These are phyloP conservation scores for Thozetella sp. DNA, from an alignment of 495 filamentous ascomycete species.

Conservation along the genomic window DNA sequence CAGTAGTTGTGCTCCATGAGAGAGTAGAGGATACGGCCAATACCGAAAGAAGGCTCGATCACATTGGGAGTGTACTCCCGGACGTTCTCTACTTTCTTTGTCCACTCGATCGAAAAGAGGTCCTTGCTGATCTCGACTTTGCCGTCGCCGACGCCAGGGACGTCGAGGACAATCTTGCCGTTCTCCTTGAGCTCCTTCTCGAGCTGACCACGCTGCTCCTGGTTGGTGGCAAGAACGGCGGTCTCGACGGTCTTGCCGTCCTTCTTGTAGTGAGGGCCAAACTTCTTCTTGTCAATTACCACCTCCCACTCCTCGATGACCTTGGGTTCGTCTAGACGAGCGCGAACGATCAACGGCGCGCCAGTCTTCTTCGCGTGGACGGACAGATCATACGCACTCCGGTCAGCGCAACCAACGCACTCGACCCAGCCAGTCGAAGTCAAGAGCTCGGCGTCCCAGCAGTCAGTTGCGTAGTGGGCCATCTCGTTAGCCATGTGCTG, in stretches of 20 bases:
- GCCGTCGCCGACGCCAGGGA: conserved; percentile 49
- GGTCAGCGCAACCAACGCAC: conserved; percentile 83
- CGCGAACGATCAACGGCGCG: conserved; percentile 69
- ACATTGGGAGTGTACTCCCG: conserved; percentile 83
- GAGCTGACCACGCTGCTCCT: conserved; percentile 72
- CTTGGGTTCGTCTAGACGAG: conserved; percentile 61
- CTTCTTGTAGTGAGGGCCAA: conserved; percentile 80
- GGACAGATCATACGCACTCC: conserved; percentile 77
- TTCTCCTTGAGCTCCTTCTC: conserved; percentile 62
- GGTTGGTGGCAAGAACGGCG: conserved; percentile 65
- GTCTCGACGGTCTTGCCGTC: conserved; percentile 74
- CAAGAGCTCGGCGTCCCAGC: conserved; percentile 81
- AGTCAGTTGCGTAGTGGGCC: conserved; percentile 83
- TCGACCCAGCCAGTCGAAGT: conserved; percentile 86
- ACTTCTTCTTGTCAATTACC: conserved; percentile 83
- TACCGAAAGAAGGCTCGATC: conserved; percentile 85
- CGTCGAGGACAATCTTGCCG: conserved; percentile 69
- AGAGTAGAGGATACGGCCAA: conserved; percentile 78
- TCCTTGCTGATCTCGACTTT: conserved; percentile 73
- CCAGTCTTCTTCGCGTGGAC: conserved; percentile 84
- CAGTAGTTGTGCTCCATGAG: conserved; percentile 82
- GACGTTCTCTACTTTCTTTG: conserved; percentile 66
- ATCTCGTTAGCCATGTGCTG: conserved; percentile 83
- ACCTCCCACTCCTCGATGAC: conserved; percentile 73
- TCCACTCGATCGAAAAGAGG: conserved; percentile 70